These are phyloP conservation scores for Exophiala lecanii-corni DNA, from an alignment of 2,329 filamentous ascomycete species.

Conservation along the genomic window DNA sequence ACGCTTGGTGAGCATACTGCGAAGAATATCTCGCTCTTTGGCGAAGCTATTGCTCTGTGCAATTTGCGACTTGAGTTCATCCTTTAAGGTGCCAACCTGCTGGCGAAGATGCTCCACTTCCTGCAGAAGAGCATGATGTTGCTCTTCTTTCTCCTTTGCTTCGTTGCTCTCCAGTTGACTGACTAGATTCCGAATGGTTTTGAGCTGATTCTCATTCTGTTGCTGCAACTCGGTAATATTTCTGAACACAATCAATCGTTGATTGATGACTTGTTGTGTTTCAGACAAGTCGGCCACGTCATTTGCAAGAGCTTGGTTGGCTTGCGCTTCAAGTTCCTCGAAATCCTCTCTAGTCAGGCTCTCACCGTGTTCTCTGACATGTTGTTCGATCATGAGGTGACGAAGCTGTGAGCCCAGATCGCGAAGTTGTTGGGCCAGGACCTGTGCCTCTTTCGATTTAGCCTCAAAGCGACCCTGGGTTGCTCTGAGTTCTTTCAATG, in stretches of 20 bases:
- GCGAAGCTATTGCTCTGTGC: conserved; percentile 88
- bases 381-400: conserved; percentile 80
- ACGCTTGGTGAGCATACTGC: conserved; percentile 80
- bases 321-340: conserved; percentile 63
- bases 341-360: conserved; percentile 71
- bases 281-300: conserved; percentile 73
- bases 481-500: conserved; percentile 73
- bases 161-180: conserved; percentile 90
- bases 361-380: conserved; percentile 74
- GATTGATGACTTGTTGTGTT: conserved; percentile 82
- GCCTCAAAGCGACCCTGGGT: conserved; percentile 68
- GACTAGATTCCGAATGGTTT: conserved; percentile 76
- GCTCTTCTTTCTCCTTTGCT: conserved; percentile 57
- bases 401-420: conserved; percentile 89
- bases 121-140: conserved; percentile 55
- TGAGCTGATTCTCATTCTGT: conserved; percentile 80
- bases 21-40: conserved; percentile 95
- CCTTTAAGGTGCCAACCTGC: conserved; percentile 71
- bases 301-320: conserved; percentile 54
- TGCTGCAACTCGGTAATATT: conserved; percentile 77
- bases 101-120: conserved; percentile 60
- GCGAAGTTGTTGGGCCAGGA: conserved; percentile 79
- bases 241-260: conserved; percentile 85
- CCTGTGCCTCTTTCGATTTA: conserved; percentile 62
- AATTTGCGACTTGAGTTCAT: conserved; percentile 77